Base-by-base conservation (phyloP, 2,329 filamentous ascomycete genomes). In the Aspergillus carbonarius region DNA sequence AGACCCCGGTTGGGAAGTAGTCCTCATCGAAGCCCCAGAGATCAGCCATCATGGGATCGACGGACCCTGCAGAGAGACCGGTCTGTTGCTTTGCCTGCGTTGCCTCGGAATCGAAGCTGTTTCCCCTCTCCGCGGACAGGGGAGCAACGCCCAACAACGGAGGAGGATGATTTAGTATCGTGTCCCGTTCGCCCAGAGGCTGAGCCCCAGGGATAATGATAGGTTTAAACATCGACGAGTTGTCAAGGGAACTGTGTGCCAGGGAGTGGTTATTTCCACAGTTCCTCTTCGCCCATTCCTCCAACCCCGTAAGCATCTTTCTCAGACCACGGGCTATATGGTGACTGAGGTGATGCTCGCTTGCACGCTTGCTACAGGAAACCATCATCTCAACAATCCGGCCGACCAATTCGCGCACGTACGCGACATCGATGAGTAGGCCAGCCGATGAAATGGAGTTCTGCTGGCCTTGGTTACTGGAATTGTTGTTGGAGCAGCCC, bases 21-120 rank as follows among this genome's bases (percentile, higher is more conserved):
- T 76, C 74, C 55, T 76, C 74, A 25, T 76, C 73, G 40, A 75
- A 76, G 12, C 74, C 74, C 74, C 74, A 76, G 20, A 75, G 59
- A 62, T 76, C 73, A 13, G 72, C 68, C 74, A 76, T 75, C 74
- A 76, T 75, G 5, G 73, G 74, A 52, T 76, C 74, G 37, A 71
- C 56, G 23, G 74, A 76, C 30, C 72, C 72, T 49, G 74, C 73
- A 1, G 74, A 75, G 13, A 76, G 66, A 18, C 73, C 74, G 2
- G 66, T 56, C 44, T 71, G 63, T 25, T 65, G 62, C 39, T 74
- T 70, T 17, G 55, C 54, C 9, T 57, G 39, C 6, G 51, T 37
- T 12, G 59, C 13, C 15, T 60, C 55, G 5, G 67, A 35, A 34
- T 68, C 64, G 46, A 70, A 66, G 5, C 69, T 68, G 60, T 71